Base-by-base conservation (phyloP, 345 rosid species). In the Noccaea caerulescens region DNA sequence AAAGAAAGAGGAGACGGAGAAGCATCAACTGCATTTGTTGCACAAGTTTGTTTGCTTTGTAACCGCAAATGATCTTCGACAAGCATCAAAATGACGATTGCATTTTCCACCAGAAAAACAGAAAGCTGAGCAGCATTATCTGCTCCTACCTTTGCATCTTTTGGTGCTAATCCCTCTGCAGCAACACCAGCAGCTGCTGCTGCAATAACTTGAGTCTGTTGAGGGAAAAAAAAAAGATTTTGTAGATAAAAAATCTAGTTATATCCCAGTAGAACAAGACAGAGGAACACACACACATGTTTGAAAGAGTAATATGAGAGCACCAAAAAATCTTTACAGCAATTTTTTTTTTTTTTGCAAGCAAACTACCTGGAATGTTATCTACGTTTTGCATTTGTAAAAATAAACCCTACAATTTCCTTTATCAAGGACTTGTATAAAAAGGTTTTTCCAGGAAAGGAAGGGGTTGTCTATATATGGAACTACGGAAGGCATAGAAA, bases 101-200 rank as follows among this genome's bases (percentile, higher is more conserved):
- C 92, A 87, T 95, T 95, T 83, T 95, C 99, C 73, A 95, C 99
- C 80, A 95, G 84, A 75, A 82, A 87, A 62, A 95, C 98, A 38
- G 98, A 95, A 76, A 95, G 97, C 84, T 95, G 99, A n/a, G 99
- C 95, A 70, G 96, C 98, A 85, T 82, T 87, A 68, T 90, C 90
- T 63, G 98, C 93, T 82, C 91, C 97, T 67, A 79, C 86, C 80
- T 86, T 95, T 34, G 99, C 90, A 52, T 89, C 88, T 76, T 77
- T 80, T 37, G 99, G 96, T 37, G 99, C 76, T 69, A 95, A 82
- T 68, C 98, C 96, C 80, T 85, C 99, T 42, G 99, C 99, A 37
- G 99, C 98, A 76, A 92, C 98, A 73, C 98, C 98, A 84, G 96
- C 99, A 79, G 99, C 97, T 18, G 98, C 97, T 18, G 98, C 96